Conservation (phyloP, 208 protist species). For the Acanthamoeba royreba region DNA sequence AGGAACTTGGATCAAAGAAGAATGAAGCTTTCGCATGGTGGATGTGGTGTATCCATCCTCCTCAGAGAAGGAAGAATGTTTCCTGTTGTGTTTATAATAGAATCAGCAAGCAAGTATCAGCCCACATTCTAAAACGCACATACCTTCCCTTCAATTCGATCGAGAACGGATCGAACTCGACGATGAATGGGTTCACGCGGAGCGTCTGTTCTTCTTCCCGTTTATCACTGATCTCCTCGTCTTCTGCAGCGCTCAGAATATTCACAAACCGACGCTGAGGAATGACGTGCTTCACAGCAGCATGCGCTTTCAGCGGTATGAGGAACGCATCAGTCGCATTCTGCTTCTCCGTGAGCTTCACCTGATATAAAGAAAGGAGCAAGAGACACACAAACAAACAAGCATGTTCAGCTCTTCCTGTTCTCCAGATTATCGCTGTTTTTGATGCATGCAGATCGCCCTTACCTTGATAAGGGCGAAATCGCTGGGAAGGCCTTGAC, state of each 20-base stretch:
- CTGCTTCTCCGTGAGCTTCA: not conserved
- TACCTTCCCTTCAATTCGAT: conserved; percentile 10
- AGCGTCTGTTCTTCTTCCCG: not conserved
- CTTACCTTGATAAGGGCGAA: conserved; percentile 27
- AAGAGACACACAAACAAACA: too few species aligned
- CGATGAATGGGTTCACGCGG: not conserved
- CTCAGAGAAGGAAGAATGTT: not conserved
- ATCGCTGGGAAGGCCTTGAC: not conserved
- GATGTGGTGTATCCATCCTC: not conserved
- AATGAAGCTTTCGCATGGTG: conserved; percentile 29
- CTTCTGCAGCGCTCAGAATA: not conserved
- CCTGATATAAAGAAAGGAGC: too few species aligned
- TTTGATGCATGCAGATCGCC: too few species aligned
- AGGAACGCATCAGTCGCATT: not conserved
- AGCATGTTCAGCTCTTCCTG: too few species aligned
- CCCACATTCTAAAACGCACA: not conserved
- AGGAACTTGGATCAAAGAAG: conserved; percentile 20
- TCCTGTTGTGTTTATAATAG: not conserved
- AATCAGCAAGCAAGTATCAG: not conserved
- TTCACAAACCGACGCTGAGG: conserved; percentile 36
- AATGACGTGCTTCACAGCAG: conserved; percentile 6
- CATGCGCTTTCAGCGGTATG: not conserved
- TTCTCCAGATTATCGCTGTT: too few species aligned
- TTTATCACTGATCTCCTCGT: too few species aligned
- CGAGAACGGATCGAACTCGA: not conserved